These are phyloP conservation scores for Adansonia madagascariensis DNA, from an alignment of 441 rosid species.

Conservation along the genomic window DNA sequence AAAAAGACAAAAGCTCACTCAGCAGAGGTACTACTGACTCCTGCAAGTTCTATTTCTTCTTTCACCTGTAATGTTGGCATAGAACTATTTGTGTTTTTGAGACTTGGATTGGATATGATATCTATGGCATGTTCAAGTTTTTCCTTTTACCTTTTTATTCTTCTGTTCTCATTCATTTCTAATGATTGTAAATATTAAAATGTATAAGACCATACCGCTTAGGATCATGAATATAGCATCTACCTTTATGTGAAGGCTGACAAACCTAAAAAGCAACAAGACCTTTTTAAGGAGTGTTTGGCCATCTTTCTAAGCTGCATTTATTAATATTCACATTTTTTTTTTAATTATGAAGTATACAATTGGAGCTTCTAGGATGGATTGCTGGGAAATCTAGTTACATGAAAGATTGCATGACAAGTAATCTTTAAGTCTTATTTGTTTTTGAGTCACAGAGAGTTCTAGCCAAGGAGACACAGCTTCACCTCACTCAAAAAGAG, in stretches of 20 bases:
- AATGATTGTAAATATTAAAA: not conserved
- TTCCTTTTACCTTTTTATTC: not conserved
- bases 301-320: not conserved
- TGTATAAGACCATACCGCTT: not conserved
- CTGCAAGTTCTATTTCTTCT: not conserved
- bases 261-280: not conserved
- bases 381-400: not conserved
- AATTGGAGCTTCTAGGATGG: not conserved
- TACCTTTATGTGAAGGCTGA: not conserved
- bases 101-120: constrained; percentile 15
- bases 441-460: constrained; percentile 54
- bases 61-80: not conserved
- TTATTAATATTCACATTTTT: not conserved
- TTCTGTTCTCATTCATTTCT: not conserved
- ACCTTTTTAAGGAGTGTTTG: not conserved
- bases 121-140: not conserved
- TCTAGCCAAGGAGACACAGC: constrained; percentile 83
- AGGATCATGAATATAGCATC: constrained; percentile 7
- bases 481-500: constrained; percentile 84
- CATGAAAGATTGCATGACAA: not conserved
- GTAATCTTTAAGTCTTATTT: not conserved
- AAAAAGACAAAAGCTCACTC: constrained; percentile 72
- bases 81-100: not conserved
- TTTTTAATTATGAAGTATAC: not conserved
- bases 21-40: constrained; percentile 63